Base-by-base conservation (phyloP, 768 basidiomycete species). In the Boletus bicolor region DNA sequence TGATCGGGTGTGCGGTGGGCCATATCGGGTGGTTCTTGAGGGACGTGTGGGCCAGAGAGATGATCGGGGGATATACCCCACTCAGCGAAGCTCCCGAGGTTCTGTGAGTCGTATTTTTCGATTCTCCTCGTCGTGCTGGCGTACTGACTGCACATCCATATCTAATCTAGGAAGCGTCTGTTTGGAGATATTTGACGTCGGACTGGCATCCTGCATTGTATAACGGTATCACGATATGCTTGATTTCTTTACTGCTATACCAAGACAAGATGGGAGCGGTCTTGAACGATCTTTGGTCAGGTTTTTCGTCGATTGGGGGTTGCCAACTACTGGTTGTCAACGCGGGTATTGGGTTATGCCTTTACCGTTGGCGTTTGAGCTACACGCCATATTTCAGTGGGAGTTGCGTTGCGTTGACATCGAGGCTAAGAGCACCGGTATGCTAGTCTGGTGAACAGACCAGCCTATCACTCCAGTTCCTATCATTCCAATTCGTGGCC, bases 31-130 rank as follows among this genome's bases (percentile, higher is more conserved):
- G 89, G 89, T 91, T 91, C 71, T 62, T 92, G 66, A 76, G 89
- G 42, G 91, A 93, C 58, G 91, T 92, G 0, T 93, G 91, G 91
- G 80, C 82, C n/a, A 75, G 91, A 53, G 91, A 93, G 72, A 90
- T 93, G 87, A 70, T 85, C 2, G 91, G 91, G 14, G 89, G 89
- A 0, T 77, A 79, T 56, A 85, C 83, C 0, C 66, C 87, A 24
- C 79, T 91, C 58, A 91, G 82, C 58, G 86, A 91, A 51, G 82
- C 91, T 0, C 91, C 91, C 5, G 75, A 77, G 19, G 59, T 76
- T 49, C 62, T 93, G 91, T 92, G 65, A 76, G 90, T 82, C 10
- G 19, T 51, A 51, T 45, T 51, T 24, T 32, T 19, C 1, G 9
- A 21, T 30, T 6, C 1, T 12, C 5, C 3, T 32, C 15, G 36